Base-by-base conservation (phyloP, 2,329 filamentous ascomycete species). In the Xylariaceae sp. region DNA sequence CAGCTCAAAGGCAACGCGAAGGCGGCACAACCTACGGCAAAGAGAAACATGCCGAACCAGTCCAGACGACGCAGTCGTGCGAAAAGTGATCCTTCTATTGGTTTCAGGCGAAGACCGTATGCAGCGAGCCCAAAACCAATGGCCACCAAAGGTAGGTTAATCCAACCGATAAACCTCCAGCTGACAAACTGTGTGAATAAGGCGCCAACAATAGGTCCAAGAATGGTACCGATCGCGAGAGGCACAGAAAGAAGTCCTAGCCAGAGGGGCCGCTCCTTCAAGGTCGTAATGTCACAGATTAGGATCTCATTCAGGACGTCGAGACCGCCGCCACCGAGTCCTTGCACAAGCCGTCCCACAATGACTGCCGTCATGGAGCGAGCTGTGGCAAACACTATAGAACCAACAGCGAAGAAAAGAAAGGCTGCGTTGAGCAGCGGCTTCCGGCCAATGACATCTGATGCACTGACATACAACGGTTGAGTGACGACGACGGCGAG, bases 371-470 rank as follows among this genome's bases (percentile, higher is more conserved):
- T n/a, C 63, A 67, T 67, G 18, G 56, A 58, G 12, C 42, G 40
- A 2, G 61, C 62, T 3, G 63, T 46, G 17, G 66, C 62, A 41
- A 70, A 69, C 33, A 64, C 54, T 44, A 69, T 53, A 40, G 61
- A 71, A 44, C 71, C 73, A 42, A 56, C 51, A 4, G 50, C 72
- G 44, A 64, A 76, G 60, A 78, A 55, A 2, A 57, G 12, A 22
- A 64, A 62, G 14, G 63, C 58, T 13, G 61, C 51, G 42, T 68
- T 64, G 10, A 70, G 59, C 9, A 62, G 61, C 1, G 55, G 52
- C 45, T 68, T 69, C 34, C 68, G 66, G 18, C 68, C 68, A 11
- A 70, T 57, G 4, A 65, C 54, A 33, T 68, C 61, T 14, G 68
- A 69, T 14, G 66, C 51, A 44, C 57, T 65, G 36, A 59, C 58